Evolutionary conservation across 345 rosid genomes (phyloP).

Genomic region (Cardiospermum halicacabum): DNA sequence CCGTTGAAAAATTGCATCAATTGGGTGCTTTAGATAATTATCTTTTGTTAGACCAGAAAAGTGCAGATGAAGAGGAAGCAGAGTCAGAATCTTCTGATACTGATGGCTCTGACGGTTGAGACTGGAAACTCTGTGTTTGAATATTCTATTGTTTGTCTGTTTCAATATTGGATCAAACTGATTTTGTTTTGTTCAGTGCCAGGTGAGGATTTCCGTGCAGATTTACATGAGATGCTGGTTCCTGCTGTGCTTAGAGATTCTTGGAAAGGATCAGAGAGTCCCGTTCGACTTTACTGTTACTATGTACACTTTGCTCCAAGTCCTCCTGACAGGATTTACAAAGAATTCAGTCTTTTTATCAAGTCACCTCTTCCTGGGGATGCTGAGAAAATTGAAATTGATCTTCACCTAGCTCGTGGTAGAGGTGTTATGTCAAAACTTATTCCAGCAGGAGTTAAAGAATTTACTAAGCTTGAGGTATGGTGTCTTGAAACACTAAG

Average conservation of each 20-base stretch:
- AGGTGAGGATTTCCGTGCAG: slow-evolving; percentile 54
- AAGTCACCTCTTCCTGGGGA: slow-evolving; percentile 74
- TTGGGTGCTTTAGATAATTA: slow-evolving; percentile 64
- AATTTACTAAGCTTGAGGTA: slow-evolving; percentile 62
- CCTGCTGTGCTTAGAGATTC: slow-evolving; percentile 53
- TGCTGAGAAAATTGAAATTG: slow-evolving; percentile 67
- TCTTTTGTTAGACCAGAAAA: slow-evolving; percentile 50
- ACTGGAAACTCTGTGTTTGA: slow-evolving; percentile 7
- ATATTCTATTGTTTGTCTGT: slow-evolving; percentile 6
- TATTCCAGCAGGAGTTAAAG: slow-evolving; percentile 36
- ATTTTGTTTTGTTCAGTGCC: slow-evolving; percentile 29
- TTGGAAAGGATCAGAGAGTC: slow-evolving; percentile 40
- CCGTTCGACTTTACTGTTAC: slow-evolving; percentile 43
- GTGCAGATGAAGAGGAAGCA: slow-evolving; percentile 35
- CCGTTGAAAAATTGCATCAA: slow-evolving; percentile 74
- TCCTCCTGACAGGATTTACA: slow-evolving; percentile 74
- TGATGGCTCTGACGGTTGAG: slow-evolving; percentile 50
- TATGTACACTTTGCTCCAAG: slow-evolving; percentile 56
- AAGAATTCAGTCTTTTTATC: slow-evolving; percentile 69
- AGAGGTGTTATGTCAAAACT: slow-evolving; percentile 67
- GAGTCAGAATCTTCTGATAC: slow-evolving; percentile 30
- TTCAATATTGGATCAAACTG: background rate
- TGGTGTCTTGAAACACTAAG: slow-evolving; percentile 4
- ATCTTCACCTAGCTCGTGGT: slow-evolving; percentile 83
- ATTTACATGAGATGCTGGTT: slow-evolving; percentile 73